These are phyloP conservation scores for Nemania sp. DNA, from an alignment of 2,329 filamentous ascomycete species.

Conservation along the genomic window DNA sequence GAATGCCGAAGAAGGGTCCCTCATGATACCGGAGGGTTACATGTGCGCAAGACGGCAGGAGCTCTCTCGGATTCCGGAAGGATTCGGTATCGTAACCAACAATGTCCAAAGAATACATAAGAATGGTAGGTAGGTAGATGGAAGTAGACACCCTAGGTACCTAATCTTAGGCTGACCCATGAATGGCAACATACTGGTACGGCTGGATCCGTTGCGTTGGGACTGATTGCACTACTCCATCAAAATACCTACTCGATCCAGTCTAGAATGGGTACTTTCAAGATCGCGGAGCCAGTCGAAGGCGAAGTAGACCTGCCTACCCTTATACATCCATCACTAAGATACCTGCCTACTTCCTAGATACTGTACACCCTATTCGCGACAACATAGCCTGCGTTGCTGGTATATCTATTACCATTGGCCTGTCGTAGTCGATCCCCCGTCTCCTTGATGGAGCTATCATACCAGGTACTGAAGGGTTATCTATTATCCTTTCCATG, in stretches of 20 bases:
- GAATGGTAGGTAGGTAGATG: not conserved
- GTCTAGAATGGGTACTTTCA: conserved; percentile 24
- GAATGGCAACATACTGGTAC: conserved; percentile 14
- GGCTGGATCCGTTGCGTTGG: conserved; percentile 35
- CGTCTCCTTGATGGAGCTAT: not conserved
- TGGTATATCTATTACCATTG: too few species aligned
- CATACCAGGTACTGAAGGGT: not conserved
- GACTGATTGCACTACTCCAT: conserved; percentile 28
- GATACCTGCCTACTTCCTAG: too few species aligned
- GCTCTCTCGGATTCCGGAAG: conserved; percentile 18
- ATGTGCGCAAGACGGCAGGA: not conserved
- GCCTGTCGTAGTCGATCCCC: too few species aligned
- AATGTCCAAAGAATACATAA: too few species aligned
- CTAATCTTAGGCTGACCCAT: conserved; percentile 19
- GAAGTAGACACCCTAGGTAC: too few species aligned
- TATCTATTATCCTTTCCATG: not conserved
- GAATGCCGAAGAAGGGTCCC: not conserved
- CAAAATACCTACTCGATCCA: conserved; percentile 29
- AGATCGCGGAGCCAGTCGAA: too few species aligned
- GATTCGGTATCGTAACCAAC: conserved; percentile 18
- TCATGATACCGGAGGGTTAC: conserved; percentile 4
- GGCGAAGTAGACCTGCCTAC: conserved; percentile 32
- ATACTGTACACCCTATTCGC: too few species aligned
- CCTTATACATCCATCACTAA: too few species aligned
- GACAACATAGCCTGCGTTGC: too few species aligned